Evolutionary conservation across 2,329 filamentous ascomycete species (phyloP).

Genomic region (Seiridium cupressi): DNA sequence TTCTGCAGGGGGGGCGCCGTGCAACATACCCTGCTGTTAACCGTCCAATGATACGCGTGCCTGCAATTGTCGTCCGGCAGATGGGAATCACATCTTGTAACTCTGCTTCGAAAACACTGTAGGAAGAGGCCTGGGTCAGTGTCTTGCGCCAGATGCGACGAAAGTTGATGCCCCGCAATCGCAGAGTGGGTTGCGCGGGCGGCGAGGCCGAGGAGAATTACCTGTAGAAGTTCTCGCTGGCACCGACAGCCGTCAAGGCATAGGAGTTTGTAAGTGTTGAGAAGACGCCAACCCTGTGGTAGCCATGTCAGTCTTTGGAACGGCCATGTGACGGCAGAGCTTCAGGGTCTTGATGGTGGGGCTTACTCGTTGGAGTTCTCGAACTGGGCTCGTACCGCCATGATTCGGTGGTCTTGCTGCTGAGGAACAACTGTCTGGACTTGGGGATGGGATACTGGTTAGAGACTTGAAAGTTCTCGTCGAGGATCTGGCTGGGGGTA

Average conservation of each 20-base stretch:
- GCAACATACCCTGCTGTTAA: slow-evolving; percentile 76
- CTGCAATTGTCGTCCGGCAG: slow-evolving; percentile 93
- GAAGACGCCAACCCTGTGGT: slow-evolving; percentile 86
- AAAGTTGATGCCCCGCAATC: not conserved
- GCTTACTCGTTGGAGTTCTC: slow-evolving; percentile 88
- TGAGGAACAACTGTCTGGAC: slow-evolving; percentile 12
- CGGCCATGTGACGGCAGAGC: not conserved
- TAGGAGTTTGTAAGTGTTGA: slow-evolving; percentile 96
- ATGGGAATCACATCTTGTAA: slow-evolving; percentile 97
- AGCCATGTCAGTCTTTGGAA: not conserved
- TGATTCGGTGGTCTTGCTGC: slow-evolving; percentile 30
- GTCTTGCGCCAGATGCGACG: not conserved
- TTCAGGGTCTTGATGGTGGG: slow-evolving; percentile 18
- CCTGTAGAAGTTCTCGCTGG: slow-evolving; percentile 98
- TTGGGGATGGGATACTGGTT: not conserved
- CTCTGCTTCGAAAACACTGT: slow-evolving; percentile 92
- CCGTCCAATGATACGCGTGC: slow-evolving; percentile 92
- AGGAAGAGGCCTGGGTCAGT: slow-evolving; percentile 9
- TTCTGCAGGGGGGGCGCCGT: no score
- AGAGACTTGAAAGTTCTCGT: slow-evolving; percentile 4
- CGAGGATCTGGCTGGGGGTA: not conserved
- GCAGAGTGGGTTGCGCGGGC: not conserved
- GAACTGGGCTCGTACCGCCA: slow-evolving; percentile 73
- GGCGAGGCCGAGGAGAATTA: slow-evolving; percentile 30
- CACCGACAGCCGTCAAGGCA: slow-evolving; percentile 88